Conservation (phyloP, 2,329 filamentous ascomycete species). For the Podosphaera xanthii region DNA sequence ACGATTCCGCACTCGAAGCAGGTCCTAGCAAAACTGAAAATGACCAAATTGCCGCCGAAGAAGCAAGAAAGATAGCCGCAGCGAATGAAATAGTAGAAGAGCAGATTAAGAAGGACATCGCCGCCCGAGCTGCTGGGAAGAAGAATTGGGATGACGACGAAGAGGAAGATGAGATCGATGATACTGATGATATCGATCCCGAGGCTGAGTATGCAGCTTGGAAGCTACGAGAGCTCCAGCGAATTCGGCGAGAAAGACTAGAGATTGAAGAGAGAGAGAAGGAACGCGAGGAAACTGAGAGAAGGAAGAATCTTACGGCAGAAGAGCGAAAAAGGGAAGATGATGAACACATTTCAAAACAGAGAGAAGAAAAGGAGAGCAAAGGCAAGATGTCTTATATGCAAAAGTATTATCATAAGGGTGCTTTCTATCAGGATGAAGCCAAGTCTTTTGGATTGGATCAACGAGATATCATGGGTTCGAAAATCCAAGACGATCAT, state of each 20-base stretch:
- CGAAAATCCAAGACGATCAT: slow-evolving; percentile 62
- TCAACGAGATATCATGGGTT: slow-evolving; percentile 67
- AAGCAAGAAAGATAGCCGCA: slow-evolving; percentile 42
- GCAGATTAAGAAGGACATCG: slow-evolving; percentile 63
- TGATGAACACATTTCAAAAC: slow-evolving; percentile 48
- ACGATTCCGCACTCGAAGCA: slow-evolving; percentile 8
- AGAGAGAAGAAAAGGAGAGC: slow-evolving; percentile 28
- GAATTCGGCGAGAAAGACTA: slow-evolving; percentile 68
- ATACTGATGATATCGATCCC: slow-evolving; percentile 67
- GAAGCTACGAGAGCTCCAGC: slow-evolving; percentile 77
- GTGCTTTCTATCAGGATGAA: slow-evolving; percentile 82
- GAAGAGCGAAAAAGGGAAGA: slow-evolving; percentile 78
- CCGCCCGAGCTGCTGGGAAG: slow-evolving; percentile 50
- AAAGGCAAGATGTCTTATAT: slow-evolving; percentile 71
- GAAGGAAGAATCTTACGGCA: slow-evolving; percentile 62
- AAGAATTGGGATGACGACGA: slow-evolving; percentile 69
- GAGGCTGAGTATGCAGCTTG: slow-evolving; percentile 79
- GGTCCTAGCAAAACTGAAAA: slow-evolving; percentile 19
- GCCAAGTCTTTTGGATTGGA: slow-evolving; percentile 52
- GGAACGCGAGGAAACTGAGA: slow-evolving; percentile 74
- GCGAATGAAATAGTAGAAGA: slow-evolving; percentile 68
- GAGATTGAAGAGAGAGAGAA: slow-evolving; percentile 65
- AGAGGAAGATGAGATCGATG: slow-evolving; percentile 56
- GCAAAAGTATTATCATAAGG: slow-evolving; percentile 94
- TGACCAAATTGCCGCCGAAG: slow-evolving; percentile 28